Percentiles rank a stretch among this genome's conserved stretches.
Conservation (phyloP, 1,284 basidiomycete genomes). For the Cryptococcus maquisensis region DNA sequence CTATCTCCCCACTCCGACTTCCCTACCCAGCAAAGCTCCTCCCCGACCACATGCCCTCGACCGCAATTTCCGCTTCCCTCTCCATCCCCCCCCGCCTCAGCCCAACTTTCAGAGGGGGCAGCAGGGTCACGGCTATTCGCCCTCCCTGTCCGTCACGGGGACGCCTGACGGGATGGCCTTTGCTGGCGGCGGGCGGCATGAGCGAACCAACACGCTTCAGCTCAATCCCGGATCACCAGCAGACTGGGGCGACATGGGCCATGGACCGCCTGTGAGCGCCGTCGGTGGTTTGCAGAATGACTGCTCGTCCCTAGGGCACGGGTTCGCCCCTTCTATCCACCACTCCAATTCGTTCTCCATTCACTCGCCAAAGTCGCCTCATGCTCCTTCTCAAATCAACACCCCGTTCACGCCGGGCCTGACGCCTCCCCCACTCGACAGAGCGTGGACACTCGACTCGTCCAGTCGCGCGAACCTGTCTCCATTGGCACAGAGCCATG, state of each 20-base stretch:
- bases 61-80: constrained; percentile 9
- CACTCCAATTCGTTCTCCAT: background rate
- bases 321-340: background rate
- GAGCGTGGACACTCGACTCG: constrained; percentile 9
- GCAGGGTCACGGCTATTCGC: background rate
- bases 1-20: background rate
- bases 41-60: constrained; percentile 7
- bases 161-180: background rate
- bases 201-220: background rate
- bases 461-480: background rate
- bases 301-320: background rate
- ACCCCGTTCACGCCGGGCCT: background rate
- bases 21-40: background rate
- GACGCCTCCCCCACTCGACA: constrained; percentile 3
- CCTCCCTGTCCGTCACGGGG: background rate
- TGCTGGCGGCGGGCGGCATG: background rate
- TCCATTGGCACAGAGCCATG: background rate
- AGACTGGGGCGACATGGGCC: background rate
- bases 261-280: background rate
- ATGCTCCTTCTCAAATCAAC: background rate
- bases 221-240: background rate
- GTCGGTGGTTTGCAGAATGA: background rate
- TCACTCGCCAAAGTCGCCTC: background rate
- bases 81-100: background rate
- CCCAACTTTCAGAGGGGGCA: background rate